A percentile compares a stretch with the other conserved stretches of the same genome.
Evolutionary conservation across 129 eudicot species (phyloP).

Genomic region (Deinandra increscens): DNA sequence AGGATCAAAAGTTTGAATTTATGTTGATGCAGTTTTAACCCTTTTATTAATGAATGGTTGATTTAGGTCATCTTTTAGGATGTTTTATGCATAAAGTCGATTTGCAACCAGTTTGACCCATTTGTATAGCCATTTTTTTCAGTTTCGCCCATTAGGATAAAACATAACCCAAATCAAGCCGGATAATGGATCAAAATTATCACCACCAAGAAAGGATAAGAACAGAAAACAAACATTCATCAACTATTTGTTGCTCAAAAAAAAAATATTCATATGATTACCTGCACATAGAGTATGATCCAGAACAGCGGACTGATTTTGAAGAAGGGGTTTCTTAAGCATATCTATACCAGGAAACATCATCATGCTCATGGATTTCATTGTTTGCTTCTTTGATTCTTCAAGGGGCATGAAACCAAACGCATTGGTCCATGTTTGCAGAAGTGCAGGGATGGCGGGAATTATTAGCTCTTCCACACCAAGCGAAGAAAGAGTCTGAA

Average conservation of each 20-base stretch:
- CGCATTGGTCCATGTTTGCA: slow-evolving; percentile 59
- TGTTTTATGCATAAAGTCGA: not conserved
- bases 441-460: slow-evolving; percentile 62
- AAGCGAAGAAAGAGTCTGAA: slow-evolving; percentile 54
- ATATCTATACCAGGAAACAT: slow-evolving; percentile 59
- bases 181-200: not conserved
- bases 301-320: slow-evolving; percentile 7
- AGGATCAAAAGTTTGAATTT: not conserved
- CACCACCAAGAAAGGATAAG: not conserved
- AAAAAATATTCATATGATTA: slow-evolving; percentile 22
- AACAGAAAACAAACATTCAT: not conserved
- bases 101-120: not conserved
- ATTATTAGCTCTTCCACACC: slow-evolving; percentile 61
- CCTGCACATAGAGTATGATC: slow-evolving; percentile 39
- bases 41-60: not conserved
- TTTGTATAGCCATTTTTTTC: not conserved
- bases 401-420: slow-evolving; percentile 54
- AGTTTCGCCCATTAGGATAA: not conserved
- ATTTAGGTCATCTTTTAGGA: not conserved
- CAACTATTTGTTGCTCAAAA: not conserved
- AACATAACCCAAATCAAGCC: slow-evolving; percentile 4
- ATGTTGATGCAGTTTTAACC: not conserved
- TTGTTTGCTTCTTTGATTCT: slow-evolving; percentile 37
- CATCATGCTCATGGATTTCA: slow-evolving; percentile 41
- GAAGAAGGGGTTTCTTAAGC: slow-evolving; percentile 51